phyloP scores from a whole-genome alignment of 441 rosid species.

The Hypseocharis bilobata region DNA sequence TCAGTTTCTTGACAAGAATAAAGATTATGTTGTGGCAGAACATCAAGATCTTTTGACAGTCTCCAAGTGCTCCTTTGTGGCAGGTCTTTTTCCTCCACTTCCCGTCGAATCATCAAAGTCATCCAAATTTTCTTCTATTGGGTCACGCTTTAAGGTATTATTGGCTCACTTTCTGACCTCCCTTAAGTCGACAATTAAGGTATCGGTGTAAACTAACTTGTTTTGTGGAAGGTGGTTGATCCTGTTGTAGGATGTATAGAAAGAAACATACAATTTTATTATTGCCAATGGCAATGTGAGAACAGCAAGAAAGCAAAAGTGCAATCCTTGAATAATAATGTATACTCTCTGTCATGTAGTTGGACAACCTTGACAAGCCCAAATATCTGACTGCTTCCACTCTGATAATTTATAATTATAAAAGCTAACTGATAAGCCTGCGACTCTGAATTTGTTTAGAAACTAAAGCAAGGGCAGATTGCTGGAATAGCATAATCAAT shows the following conservation, averaged over 20 bases:
- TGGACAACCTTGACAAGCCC: not conserved
- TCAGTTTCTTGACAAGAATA: constrained; percentile 93
- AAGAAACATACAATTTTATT: not conserved
- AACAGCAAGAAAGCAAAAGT: not conserved
- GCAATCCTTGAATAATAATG: not conserved
- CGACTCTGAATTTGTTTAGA: not conserved
- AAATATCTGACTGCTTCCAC: not conserved
- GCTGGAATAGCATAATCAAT: not conserved
- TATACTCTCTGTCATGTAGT: not conserved
- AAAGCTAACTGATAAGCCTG: not conserved
- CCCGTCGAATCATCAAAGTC: constrained; percentile 90
- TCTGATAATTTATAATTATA: not conserved
- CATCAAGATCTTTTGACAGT: constrained; percentile 92
- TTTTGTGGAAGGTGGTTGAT: not conserved
- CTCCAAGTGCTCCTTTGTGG: constrained; percentile 70
- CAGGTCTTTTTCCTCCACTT: constrained; percentile 79
- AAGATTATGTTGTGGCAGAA: constrained; percentile 98
- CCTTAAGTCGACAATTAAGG: not conserved
- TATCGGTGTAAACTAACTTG: not conserved
- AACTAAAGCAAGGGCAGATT: not conserved
- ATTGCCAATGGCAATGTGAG: not conserved
- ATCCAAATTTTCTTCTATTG: constrained; percentile 97
- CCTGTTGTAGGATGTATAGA: not conserved
- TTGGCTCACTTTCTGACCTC: constrained; percentile 6
- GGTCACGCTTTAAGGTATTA: constrained; percentile 90